Conservation (phyloP, 306 rosid genomes). For the Vachellia pachyceras region DNA sequence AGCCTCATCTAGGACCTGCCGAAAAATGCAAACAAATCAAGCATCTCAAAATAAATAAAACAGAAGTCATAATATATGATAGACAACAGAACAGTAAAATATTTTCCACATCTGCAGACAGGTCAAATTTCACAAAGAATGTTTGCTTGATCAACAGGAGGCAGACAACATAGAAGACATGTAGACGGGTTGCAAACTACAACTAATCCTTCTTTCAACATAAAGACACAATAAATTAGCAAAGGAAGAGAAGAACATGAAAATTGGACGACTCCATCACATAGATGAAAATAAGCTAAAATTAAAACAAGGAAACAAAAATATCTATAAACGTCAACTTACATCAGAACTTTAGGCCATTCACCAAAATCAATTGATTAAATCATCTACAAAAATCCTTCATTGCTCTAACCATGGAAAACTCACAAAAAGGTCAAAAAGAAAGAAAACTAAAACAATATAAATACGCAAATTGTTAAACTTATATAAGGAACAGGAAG, state of each 20-base stretch:
- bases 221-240: neutral
- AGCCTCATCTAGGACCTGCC: constrained; percentile 95
- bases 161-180: neutral
- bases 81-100: constrained; percentile 3
- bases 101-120: constrained; percentile 19
- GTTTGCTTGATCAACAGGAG: neutral
- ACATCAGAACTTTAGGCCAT: neutral
- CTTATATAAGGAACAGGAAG: neutral
- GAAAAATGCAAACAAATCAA: constrained; percentile 40
- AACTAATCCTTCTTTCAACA: neutral
- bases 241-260: neutral
- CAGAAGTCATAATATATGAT: constrained; percentile 3
- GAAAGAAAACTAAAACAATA: neutral
- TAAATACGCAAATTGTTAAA: too few relatives aligned
- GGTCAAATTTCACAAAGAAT: constrained; percentile 18
- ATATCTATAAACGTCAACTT: neutral
- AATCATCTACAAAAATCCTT: neutral
- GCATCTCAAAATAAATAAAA: constrained; percentile 26
- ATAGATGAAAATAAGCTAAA: neutral
- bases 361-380: neutral
- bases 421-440: too few relatives aligned
- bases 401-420: neutral
- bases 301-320: neutral
- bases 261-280: neutral
- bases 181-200: neutral